phyloP scores from a whole-genome alignment of 2,329 filamentous ascomycete species.

The Blastomyces silverae region DNA sequence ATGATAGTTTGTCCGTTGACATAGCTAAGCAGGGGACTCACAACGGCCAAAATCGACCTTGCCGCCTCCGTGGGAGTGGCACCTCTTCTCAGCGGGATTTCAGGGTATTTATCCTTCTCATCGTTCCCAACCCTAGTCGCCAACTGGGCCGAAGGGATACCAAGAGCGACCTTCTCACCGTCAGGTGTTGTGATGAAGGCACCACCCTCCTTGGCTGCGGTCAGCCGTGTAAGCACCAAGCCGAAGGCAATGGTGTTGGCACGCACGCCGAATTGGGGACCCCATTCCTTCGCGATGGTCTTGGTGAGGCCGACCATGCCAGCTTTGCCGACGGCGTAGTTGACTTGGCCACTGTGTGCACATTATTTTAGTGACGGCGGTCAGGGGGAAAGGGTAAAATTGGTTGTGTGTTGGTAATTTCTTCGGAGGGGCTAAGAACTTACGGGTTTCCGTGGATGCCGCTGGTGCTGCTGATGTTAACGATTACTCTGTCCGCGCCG shows the following conservation, averaged over 20 bases:
- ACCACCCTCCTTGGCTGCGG: constrained; percentile 75
- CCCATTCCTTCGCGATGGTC: constrained; percentile 90
- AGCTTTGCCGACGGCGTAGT: constrained; percentile 80
- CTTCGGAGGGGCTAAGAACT: constrained; percentile 18
- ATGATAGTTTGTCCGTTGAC: constrained; percentile 81
- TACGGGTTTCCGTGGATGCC: constrained; percentile 75
- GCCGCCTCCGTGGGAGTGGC: constrained; percentile 77
- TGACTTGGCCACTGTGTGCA: constrained; percentile 62
- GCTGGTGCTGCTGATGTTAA: constrained; percentile 78
- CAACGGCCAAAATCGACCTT: constrained; percentile 66
- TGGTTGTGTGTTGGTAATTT: constrained; percentile 12
- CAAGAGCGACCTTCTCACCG: constrained; percentile 66
- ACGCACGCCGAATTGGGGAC: constrained; percentile 71
- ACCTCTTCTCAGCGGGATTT: constrained; percentile 71
- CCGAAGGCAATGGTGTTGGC: constrained; percentile 82
- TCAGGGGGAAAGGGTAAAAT: neutral
- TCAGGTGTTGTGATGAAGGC: constrained; percentile 70
- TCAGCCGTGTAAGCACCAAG: constrained; percentile 70
- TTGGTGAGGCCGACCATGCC: constrained; percentile 77
- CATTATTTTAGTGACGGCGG: neutral
- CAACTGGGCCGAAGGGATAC: constrained; percentile 60
- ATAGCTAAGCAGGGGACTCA: constrained; percentile 75
- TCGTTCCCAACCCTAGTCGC: constrained; percentile 25
- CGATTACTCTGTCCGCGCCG: constrained; percentile 66
- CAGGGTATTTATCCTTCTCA: constrained; percentile 45